Percentiles rank a stretch among this genome's conserved stretches.
phyloP scores from a whole-genome alignment of 2,329 filamentous ascomycete species.

The Neonectria magnoliae region DNA sequence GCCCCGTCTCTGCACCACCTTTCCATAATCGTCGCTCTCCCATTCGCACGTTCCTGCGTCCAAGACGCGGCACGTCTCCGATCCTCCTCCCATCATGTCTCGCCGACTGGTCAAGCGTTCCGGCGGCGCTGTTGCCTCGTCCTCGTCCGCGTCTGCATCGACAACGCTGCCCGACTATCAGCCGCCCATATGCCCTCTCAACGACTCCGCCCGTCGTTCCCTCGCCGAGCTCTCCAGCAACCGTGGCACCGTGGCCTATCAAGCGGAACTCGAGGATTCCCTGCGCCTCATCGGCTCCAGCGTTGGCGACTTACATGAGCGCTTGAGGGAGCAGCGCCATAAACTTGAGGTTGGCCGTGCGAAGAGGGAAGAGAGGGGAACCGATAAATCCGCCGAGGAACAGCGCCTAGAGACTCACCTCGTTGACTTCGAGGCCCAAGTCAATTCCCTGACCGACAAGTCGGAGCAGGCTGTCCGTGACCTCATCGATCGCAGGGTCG shows the following conservation, averaged over 20 bases:
- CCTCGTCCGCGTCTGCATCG: constrained; percentile 29
- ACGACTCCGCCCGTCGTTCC: constrained; percentile 49
- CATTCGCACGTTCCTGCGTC: constrained; percentile 1
- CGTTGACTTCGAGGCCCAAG: constrained; percentile 50
- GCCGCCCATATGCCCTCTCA: constrained; percentile 57
- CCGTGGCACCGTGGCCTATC: constrained; percentile 54
- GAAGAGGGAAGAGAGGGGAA: constrained; percentile 51
- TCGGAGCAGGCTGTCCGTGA: constrained; percentile 59
- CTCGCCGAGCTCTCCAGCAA: constrained; percentile 56
- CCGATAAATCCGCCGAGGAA: constrained; percentile 49
- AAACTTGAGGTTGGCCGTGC: constrained; percentile 46
- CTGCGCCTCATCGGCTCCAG: constrained; percentile 54
- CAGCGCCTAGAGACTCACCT: constrained; percentile 52
- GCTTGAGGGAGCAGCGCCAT: constrained; percentile 49
- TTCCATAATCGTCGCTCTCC: constrained; percentile 12
- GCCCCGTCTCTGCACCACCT: constrained; percentile 15
- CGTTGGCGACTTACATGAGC: constrained; percentile 62
- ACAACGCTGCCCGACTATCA: constrained; percentile 61
- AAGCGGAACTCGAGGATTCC: constrained; percentile 58
- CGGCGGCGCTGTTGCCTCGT: constrained; percentile 23
- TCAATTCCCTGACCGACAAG: constrained; percentile 54
- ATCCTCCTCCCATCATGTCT: constrained; percentile 41
- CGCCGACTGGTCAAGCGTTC: constrained; percentile 46
- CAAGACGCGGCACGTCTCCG: not conserved
- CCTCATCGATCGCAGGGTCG: constrained; percentile 60